Evolutionary conservation across 208 protist species (phyloP), one percentile per base, ranked within the genome.

Genomic region (Angomonas ambiguus): DNA sequence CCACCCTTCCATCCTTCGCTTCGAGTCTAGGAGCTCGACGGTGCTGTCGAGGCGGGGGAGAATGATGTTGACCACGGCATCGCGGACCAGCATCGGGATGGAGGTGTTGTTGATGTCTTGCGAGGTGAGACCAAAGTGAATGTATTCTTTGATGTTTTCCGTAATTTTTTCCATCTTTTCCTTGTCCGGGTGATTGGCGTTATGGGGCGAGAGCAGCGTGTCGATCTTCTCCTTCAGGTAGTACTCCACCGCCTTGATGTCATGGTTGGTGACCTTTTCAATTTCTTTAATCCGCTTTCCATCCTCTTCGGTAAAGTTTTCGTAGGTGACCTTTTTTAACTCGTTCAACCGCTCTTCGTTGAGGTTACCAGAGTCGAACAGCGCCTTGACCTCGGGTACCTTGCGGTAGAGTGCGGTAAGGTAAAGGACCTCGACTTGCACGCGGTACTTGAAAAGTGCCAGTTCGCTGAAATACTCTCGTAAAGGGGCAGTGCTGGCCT

Each of bases 21-120:
- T 81, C n/a, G n/a, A 22, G 41, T 78, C 65, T 1, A 97, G 70
- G 4, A 60, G 66, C 4, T 30, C 45, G 5, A 97, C 62, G 1
- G 97, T 13, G 24, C 48, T 42, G 25, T 92, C 80, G 20, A 93
- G 71, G 24, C 65, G 62, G 11, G 95, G 92, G 16, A 98, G 33
- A 69, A 96, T 93, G 35, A 78, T 59, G 4, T 83, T 16, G 24
- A 80, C 65, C 27, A 97, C 51, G 0, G 86, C 93, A 55, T 98
- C 92, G 5, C 92, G 82, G 11, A 98, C 65, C 67, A 96, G 83
- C 76, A 98, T 94, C 24, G 95, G 94, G 56, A 98, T 96, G 0
- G 91, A 80, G 16, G 96, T 98, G 80, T 98, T 98, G 79, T 98
- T 99, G 73, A 98, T 97, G 68, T 99, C 97, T 76, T 99, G 96